Evolutionary conservation across 768 basidiomycete genomes (phyloP), one percentile per base, ranked within the genome.

Genomic region (Suillus alpinus): DNA sequence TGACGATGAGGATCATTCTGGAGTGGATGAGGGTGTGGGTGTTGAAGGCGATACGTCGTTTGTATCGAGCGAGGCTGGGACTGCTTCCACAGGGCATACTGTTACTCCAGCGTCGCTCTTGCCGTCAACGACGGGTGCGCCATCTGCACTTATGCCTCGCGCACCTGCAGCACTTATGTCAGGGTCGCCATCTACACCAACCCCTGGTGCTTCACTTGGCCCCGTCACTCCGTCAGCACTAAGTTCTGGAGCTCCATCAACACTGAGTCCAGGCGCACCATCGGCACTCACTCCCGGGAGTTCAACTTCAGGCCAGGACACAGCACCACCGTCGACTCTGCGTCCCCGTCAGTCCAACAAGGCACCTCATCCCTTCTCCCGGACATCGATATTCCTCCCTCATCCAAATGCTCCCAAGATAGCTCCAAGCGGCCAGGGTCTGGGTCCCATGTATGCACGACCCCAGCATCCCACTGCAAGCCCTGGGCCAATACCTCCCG

Each of bases 401-500:
- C 83, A 85, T 64, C 83, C 83, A 1, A 81, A 81, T 68, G 84
- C 83, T 4, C 83, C 83, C 8, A 84, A 81, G 58, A 71, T 78
- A 7, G 62, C 72, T 36, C 31, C 67, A 13, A 61, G 56, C 2
- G 37, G 31, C 46, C 67, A 61, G 16, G 70, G 69, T 2, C 71
- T 74, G 2, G 86, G 86, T 0, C 86, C 86, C 3, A 83, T 88
- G 84, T 88, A 85, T 68, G 81, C 83, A 55, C 80, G 80, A 55
- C 49, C 63, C 56, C 59, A 51, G 13, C 59, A 62, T 10, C 41
- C 58, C 40, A 61, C 39, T 37, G 36, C 57, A 23, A 65, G 63
- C 14, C 20, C 59, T 46, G 64, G 49, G 43, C 61, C 55, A 55
- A 23, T 20, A n/a, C 16, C 31, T 7, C 56, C 41, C 20, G 57